These are phyloP conservation scores for Ganoderma meredithae DNA, from an alignment of 1,284 basidiomycete genomes.

Conservation along the genomic window DNA sequence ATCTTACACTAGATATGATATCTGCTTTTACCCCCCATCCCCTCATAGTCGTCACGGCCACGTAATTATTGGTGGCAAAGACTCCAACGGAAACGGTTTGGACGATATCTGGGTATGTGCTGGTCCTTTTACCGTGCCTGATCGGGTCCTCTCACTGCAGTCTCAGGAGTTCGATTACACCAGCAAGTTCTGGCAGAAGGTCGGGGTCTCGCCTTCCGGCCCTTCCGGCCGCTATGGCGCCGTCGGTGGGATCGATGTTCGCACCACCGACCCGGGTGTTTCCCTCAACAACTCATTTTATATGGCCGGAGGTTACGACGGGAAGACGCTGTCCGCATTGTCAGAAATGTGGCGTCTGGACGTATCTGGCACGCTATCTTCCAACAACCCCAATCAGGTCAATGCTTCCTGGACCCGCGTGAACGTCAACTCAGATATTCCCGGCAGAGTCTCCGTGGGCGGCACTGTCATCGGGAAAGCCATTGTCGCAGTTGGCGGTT, in stretches of 20 bases:
- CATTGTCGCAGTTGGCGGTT: conserved; percentile 69
- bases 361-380: conserved; percentile 72
- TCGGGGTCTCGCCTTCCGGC: conserved; percentile 55
- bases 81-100: conserved; percentile 55
- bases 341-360: conserved; percentile 74
- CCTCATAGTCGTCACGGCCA: conserved; percentile 67
- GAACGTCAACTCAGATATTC: conserved; percentile 44
- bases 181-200: conserved; percentile 75
- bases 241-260: conserved; percentile 69
- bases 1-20: conserved; percentile 10
- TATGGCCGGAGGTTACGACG: conserved; percentile 71
- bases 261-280: conserved; percentile 43
- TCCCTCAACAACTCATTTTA: conserved; percentile 71
- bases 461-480: conserved; percentile 42
- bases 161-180: conserved; percentile 75
- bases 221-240: conserved; percentile 73
- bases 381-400: conserved; percentile 62
- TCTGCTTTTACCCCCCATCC: conserved; percentile 16
- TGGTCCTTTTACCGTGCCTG: conserved; percentile 3
- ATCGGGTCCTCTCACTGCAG: conserved; percentile 15
- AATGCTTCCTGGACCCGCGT: conserved; percentile 67
- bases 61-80: conserved; percentile 75
- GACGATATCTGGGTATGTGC: conserved; percentile 74
- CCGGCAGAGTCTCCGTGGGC: conserved; percentile 63
- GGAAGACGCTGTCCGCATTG: conserved; percentile 51